Evolutionary conservation across 305 asterid genomes (phyloP).

Genomic region (Coffea humblotiana): DNA sequence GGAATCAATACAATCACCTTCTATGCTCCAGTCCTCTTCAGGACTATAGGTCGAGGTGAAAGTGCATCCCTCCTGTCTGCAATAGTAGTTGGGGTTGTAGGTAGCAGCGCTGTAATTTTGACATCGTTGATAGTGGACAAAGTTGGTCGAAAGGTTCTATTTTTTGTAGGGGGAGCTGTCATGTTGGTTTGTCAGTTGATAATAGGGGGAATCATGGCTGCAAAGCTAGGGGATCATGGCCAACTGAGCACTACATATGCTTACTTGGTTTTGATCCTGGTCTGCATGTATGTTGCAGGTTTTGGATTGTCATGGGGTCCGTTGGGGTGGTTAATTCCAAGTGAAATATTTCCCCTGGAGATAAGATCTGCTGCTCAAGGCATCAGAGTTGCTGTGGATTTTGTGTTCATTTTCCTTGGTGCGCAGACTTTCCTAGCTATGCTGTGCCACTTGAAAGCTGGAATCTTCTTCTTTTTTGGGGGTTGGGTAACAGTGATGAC

Average conservation of each 20-base stretch:
- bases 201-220: slow-evolving; percentile 52
- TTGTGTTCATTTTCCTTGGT: slow-evolving; percentile 55
- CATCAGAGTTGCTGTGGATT: slow-evolving; percentile 48
- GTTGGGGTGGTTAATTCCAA: slow-evolving; percentile 70
- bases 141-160: slow-evolving; percentile 43
- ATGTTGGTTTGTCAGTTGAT: slow-evolving; percentile 48
- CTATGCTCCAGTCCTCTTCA: slow-evolving; percentile 66
- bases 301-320: slow-evolving; percentile 83
- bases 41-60: slow-evolving; percentile 60
- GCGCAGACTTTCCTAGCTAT: slow-evolving; percentile 65
- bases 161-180: slow-evolving; percentile 43
- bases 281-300: slow-evolving; percentile 59
- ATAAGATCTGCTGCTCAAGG: slow-evolving; percentile 70
- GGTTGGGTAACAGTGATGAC: slow-evolving; percentile 82
- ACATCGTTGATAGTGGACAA: slow-evolving; percentile 55
- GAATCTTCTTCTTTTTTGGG: slow-evolving; percentile 69
- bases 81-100: slow-evolving; percentile 53
- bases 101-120: slow-evolving; percentile 28
- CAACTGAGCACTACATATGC: slow-evolving; percentile 38
- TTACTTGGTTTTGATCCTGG: slow-evolving; percentile 36
- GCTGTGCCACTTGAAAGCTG: slow-evolving; percentile 57
- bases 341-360: slow-evolving; percentile 67
- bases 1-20: slow-evolving; percentile 72
- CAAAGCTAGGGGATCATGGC: slow-evolving; percentile 52
- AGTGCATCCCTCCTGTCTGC: slow-evolving; percentile 71